Evolutionary conservation across 225 moss, liverwort and hornwort species (phyloP), one percentile per base, ranked within the genome.

Genomic region (Polytrichum formosum): DNA sequence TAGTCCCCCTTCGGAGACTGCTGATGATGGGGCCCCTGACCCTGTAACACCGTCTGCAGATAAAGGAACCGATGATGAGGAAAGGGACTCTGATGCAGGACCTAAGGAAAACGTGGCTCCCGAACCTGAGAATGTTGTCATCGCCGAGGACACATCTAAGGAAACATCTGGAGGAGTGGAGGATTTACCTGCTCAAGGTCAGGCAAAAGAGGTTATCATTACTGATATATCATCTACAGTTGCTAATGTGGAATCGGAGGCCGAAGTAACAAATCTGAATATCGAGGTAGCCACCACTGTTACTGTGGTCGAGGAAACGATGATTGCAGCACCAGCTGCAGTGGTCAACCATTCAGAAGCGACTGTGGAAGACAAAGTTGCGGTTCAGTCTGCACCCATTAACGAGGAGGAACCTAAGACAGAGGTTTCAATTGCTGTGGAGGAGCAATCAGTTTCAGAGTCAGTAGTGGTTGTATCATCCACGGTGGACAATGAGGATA

Each of bases 21-120:
- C 53, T 69, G 67, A 77, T 37, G 72, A 22, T 31, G 77, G 61
- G 21, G 77, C 70, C 30, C 61, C 73, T 66, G 80, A 83, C 5
- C 80, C 80, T 55, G 72, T 73, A 29, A 74, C 81, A 37, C 76
- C 80, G 54, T 68, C 73, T 26, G 61, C 67, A 19, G 80, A 78
- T 73, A 71, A 71, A 75, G 73, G 70, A 17, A 80, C 80, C 6
- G 73, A 77, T 61, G 75, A 46, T 53, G 67, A 46, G 55, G 26
- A 70, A 83, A 56, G 7, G 55, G 64, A 61, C 68, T 64, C 65
- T 23, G 70, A 58, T 35, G 75, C 68, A 31, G 80, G 69, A 19
- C 56, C 23, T 54, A 58, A 64, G 64, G 77, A 59, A 28, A 18
- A 13, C 27, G 64, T 46, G 66, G 56, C 63, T 1, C 18, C 63